Evolutionary conservation across 352 stramenopile species (phyloP).

Genomic region (Phytopythium helicoides): DNA sequence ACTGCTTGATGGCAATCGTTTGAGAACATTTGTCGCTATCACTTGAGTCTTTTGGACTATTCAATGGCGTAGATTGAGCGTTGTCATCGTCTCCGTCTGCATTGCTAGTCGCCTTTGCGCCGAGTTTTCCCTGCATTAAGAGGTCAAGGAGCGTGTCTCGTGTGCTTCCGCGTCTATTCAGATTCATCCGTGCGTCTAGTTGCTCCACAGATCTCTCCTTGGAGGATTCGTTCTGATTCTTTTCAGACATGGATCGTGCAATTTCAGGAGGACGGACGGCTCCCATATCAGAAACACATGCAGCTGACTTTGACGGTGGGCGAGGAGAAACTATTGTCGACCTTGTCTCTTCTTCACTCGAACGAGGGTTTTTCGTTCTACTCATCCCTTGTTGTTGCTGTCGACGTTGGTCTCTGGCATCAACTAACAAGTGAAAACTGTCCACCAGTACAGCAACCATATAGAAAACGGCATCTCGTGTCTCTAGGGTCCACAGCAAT

Average conservation of each 20-base stretch:
- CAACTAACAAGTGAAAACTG: conserved; percentile 42
- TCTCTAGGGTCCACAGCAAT: conserved; percentile 76
- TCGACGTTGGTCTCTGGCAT: conserved; percentile 22
- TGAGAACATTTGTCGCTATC: conserved; percentile 16
- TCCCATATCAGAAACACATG: background rate
- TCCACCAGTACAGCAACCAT: conserved; percentile 58
- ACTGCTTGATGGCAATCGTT: conserved; percentile 58
- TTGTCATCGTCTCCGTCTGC: conserved; percentile 13
- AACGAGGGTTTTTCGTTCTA: conserved; percentile 1
- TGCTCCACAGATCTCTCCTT: background rate
- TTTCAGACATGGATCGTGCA: background rate
- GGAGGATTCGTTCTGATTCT: background rate
- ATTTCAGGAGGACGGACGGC: conserved; percentile 1
- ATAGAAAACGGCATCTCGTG: conserved; percentile 68
- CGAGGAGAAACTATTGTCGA: background rate
- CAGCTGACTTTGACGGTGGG: no score
- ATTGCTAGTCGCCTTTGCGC: conserved; percentile 23
- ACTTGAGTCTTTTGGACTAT: conserved; percentile 9
- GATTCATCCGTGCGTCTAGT: conserved; percentile 1
- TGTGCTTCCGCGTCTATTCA: conserved; percentile 39
- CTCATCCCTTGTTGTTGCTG: background rate
- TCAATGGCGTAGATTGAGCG: conserved; percentile 6
- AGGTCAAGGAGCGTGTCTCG: conserved; percentile 68
- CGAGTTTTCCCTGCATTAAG: conserved; percentile 73
- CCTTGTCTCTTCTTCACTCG: no score